These are phyloP conservation scores for Gastrolobium bilobum DNA, from an alignment of 306 rosid genomes.

Conservation along the genomic window DNA sequence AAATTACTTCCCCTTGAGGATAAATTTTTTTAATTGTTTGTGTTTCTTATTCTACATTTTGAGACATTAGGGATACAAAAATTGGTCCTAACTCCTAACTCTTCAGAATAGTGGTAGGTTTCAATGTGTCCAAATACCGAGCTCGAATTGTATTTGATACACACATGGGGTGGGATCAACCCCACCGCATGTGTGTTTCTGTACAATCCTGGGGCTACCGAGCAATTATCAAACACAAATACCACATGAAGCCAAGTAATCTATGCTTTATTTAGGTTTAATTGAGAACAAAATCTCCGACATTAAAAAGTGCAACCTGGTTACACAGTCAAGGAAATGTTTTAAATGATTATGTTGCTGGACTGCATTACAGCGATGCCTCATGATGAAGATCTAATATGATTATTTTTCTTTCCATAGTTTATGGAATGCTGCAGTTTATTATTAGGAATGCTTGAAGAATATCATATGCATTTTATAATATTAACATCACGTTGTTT, in stretches of 20 bases:
- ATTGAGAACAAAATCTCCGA: neutral
- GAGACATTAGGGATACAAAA: neutral
- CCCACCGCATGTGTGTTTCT: neutral
- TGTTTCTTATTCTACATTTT: neutral
- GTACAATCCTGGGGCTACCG: neutral
- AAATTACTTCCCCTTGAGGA: neutral
- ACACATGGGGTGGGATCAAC: neutral
- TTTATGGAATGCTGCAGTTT: neutral
- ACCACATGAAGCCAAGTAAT: neutral
- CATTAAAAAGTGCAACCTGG: neutral
- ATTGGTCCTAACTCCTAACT: conserved; percentile 17
- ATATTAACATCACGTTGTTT: conserved; percentile 28
- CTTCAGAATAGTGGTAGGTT: neutral
- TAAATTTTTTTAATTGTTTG: neutral
- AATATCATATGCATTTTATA: neutral
- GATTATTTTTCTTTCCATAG: neutral
- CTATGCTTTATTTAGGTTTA: neutral
- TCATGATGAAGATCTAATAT: conserved; percentile 3
- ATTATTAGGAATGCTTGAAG: conserved; percentile 14
- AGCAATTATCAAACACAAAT: neutral
- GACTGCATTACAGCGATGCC: neutral
- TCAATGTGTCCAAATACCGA: neutral
- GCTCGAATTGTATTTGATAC: neutral
- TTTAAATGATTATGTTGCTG: neutral
- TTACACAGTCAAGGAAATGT: neutral